These are phyloP conservation scores for Clonostachys sp. DNA, from an alignment of 2,329 filamentous ascomycete species.

Conservation along the genomic window DNA sequence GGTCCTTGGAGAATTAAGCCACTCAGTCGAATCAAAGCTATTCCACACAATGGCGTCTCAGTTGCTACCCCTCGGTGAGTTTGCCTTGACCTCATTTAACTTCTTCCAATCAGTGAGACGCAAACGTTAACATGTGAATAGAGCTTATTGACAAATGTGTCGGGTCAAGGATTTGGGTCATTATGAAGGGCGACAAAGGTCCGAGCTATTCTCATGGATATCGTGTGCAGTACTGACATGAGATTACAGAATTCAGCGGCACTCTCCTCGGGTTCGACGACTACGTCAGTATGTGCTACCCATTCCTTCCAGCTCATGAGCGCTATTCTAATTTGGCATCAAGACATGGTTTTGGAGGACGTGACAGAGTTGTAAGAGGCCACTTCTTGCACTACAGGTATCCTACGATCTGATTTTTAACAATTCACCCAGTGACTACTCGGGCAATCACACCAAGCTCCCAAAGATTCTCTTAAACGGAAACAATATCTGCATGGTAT, in stretches of 20 bases:
- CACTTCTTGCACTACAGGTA: not conserved
- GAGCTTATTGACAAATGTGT: conserved; percentile 99
- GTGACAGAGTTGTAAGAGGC: conserved; percentile 80
- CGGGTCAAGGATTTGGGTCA: conserved; percentile 94
- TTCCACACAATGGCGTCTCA: conserved; percentile 60
- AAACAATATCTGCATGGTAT: conserved; percentile 99
- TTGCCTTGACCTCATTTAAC: not conserved
- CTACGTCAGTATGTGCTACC: conserved; percentile 85
- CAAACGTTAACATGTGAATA: conserved; percentile 25
- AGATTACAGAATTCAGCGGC: conserved; percentile 78
- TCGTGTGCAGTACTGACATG: conserved; percentile 7
- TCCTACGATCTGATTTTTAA: conserved; percentile 1
- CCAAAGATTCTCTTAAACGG: conserved; percentile 94
- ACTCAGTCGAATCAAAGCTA: too few species aligned
- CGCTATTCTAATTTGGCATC: conserved; percentile 10
- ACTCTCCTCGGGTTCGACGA: conserved; percentile 95
- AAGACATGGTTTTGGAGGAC: conserved; percentile 97
- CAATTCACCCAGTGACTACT: conserved; percentile 69
- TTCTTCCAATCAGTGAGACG: too few species aligned
- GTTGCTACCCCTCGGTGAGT: conserved; percentile 64
- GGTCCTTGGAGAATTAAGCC: too few species aligned
- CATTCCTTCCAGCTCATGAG: not conserved
- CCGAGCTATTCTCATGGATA: not conserved
- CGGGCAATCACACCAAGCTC: conserved; percentile 80
- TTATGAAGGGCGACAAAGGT: conserved; percentile 99